Conservation (phyloP, 176 grass and related monocot genomes). For the Ensete glaucum region DNA sequence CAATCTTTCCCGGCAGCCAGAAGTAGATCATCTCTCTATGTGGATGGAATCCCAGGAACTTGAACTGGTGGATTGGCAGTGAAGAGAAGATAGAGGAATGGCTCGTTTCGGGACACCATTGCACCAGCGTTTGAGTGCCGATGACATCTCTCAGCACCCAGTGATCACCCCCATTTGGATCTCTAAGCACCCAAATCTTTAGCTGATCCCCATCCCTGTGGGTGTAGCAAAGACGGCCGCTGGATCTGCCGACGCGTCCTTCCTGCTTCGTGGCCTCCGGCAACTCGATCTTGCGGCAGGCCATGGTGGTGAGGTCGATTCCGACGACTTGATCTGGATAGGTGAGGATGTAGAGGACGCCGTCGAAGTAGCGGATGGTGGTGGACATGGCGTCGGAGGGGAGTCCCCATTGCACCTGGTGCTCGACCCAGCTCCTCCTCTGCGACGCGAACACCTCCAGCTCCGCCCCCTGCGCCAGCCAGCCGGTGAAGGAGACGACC, state of each 20-base stretch:
- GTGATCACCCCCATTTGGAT: neutral
- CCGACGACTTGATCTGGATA: constrained; percentile 55
- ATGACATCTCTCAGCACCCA: constrained; percentile 51
- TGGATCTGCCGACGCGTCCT: constrained; percentile 43
- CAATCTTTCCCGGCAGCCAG: constrained; percentile 55
- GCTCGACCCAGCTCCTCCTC: constrained; percentile 33
- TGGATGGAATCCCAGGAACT: constrained; percentile 72
- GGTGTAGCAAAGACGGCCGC: constrained; percentile 41
- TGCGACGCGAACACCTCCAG: constrained; percentile 65
- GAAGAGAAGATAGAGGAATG: neutral
- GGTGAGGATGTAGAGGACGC: constrained; percentile 55
- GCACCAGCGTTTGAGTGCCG: constrained; percentile 25
- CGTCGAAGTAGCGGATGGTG: constrained; percentile 60
- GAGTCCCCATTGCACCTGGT: constrained; percentile 46
- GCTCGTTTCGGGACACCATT: neutral
- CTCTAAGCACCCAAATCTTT: constrained; percentile 53
- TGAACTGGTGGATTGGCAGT: neutral
- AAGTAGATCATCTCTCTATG: constrained; percentile 66
- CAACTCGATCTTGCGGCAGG: constrained; percentile 41
- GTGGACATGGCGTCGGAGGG: constrained; percentile 66
- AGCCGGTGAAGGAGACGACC: constrained; percentile 79
- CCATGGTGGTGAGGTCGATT: constrained; percentile 42
- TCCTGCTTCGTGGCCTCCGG: constrained; percentile 48
- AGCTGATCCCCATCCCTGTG: constrained; percentile 41
- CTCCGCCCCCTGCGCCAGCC: constrained; percentile 43